A percentile compares a stretch with the other conserved stretches of the same genome.
phyloP scores from a whole-genome alignment of 352 stramenopile genomes.

The Phytophthora cryptogea region DNA sequence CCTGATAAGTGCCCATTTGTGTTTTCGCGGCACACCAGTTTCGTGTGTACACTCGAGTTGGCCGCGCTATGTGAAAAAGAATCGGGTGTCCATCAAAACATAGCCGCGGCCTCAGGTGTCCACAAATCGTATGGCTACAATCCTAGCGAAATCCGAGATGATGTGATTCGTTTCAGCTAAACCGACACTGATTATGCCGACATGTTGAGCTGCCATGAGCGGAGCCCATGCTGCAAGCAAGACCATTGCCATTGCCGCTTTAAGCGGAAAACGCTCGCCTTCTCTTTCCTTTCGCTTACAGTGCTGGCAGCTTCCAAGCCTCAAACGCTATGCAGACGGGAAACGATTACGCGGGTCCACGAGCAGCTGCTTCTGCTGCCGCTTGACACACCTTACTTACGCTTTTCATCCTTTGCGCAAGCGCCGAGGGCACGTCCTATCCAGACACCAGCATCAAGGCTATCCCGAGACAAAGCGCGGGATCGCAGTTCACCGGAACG shows the following conservation, averaged over 20 bases:
- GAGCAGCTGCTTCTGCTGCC: conserved; percentile 15
- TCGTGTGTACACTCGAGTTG: neutral
- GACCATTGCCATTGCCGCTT: too few relatives aligned
- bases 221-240: neutral
- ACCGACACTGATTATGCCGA: conserved; percentile 9
- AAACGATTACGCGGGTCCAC: neutral
- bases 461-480: conserved; percentile 18
- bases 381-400: conserved; percentile 16
- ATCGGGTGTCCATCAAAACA: conserved; percentile 13
- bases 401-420: conserved; percentile 17
- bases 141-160: conserved; percentile 33
- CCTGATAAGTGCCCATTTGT: neutral
- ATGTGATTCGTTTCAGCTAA: conserved; percentile 24
- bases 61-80: conserved; percentile 16
- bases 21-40: neutral
- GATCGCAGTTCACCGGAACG: conserved; percentile 6
- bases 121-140: conserved; percentile 30
- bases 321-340: neutral
- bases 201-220: neutral
- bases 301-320: too few relatives aligned
- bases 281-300: too few relatives aligned
- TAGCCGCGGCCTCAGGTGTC: conserved; percentile 10
- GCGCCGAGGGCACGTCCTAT: conserved; percentile 10
- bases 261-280: too few relatives aligned
- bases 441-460: conserved; percentile 12